These are phyloP conservation scores for Hirschioporus abietinus DNA, from an alignment of 768 basidiomycete species.

Conservation along the genomic window DNA sequence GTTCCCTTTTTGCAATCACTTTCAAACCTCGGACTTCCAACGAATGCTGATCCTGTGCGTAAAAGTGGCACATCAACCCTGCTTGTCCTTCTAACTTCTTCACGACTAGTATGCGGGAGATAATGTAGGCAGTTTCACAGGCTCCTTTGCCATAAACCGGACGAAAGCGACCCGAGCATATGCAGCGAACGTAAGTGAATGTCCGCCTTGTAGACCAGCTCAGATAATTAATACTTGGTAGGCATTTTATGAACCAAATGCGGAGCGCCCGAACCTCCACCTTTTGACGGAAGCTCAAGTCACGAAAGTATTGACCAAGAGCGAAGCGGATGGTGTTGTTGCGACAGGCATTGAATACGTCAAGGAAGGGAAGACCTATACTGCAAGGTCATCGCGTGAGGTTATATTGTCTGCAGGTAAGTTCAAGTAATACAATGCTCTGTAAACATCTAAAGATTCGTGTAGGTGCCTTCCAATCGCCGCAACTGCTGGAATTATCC, in stretches of 20 bases:
- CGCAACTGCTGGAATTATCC: slow-evolving; percentile 33
- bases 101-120: neutral
- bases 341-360: slow-evolving; percentile 6
- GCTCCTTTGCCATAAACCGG: neutral
- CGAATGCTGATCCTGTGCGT: neutral
- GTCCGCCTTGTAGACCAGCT: neutral
- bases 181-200: neutral
- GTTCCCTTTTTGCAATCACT: neutral
- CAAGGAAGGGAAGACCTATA: neutral
- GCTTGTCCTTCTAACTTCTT: neutral
- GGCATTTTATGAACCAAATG: slow-evolving; percentile 7
- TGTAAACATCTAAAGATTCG: slow-evolving; percentile 1
- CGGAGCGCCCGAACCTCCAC: slow-evolving; percentile 5
- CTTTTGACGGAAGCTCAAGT: slow-evolving; percentile 9
- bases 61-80: neutral
- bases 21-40: neutral
- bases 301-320: neutral
- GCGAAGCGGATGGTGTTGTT: neutral
- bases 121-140: neutral
- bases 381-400: neutral
- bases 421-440: neutral
- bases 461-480: slow-evolving; percentile 23
- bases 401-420: slow-evolving; percentile 1
- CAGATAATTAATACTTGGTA: neutral
- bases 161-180: neutral